phyloP scores from a whole-genome alignment of 2,329 filamentous ascomycete species.

The Xylariaceae sp. region DNA sequence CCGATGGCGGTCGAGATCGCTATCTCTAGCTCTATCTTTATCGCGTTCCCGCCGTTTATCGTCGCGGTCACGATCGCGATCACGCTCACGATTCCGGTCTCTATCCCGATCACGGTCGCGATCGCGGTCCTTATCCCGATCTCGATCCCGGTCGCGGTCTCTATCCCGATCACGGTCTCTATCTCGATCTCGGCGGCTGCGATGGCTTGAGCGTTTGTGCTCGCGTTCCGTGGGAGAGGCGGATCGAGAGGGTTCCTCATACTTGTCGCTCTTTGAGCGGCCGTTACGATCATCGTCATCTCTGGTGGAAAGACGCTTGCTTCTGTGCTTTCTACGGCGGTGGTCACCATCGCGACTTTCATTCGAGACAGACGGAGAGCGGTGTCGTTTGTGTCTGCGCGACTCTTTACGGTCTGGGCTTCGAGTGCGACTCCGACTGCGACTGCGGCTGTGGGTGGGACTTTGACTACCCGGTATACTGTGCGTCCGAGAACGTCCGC shows the following conservation, averaged over 20 bases:
- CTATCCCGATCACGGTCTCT: slow-evolving; percentile 41
- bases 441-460: slow-evolving; percentile 36
- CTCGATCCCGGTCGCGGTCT: slow-evolving; percentile 35
- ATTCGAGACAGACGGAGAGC: slow-evolving; percentile 44
- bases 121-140: slow-evolving; percentile 35
- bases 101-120: slow-evolving; percentile 41
- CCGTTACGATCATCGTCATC: slow-evolving; percentile 42
- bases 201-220: slow-evolving; percentile 42
- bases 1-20: slow-evolving; percentile 33
- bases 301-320: slow-evolving; percentile 38
- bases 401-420: slow-evolving; percentile 43
- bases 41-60: slow-evolving; percentile 29
- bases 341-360: slow-evolving; percentile 46
- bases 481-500: slow-evolving; percentile 28
- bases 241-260: slow-evolving; percentile 56
- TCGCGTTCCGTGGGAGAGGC: slow-evolving; percentile 51
- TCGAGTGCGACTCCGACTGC: slow-evolving; percentile 38
- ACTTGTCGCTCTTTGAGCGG: slow-evolving; percentile 37
- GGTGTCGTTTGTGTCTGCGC: slow-evolving; percentile 48
- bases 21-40: slow-evolving; percentile 36
- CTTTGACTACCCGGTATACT: slow-evolving; percentile 34
- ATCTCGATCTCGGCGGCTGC: slow-evolving; percentile 39
- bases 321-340: slow-evolving; percentile 47
- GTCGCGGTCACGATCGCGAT: slow-evolving; percentile 37
- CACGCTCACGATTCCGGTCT: slow-evolving; percentile 32